A percentile compares a stretch with the other conserved stretches of the same genome.
Conservation (phyloP, 176 grass and related monocot genomes). For the Oryza meridionalis region DNA sequence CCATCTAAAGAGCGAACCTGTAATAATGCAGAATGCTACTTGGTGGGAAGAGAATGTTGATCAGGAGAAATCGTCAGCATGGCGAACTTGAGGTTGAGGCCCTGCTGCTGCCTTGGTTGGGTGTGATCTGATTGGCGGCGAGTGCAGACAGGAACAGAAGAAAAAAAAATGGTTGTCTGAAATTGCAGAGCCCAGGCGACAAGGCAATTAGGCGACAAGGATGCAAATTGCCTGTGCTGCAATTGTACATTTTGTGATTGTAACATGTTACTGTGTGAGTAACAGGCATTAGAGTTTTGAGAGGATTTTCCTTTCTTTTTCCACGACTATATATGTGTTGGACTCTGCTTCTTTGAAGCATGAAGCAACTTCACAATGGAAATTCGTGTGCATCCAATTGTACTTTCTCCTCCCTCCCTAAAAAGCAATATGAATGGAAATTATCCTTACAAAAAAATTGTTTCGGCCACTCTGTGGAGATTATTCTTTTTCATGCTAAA, state of each 20-base stretch:
- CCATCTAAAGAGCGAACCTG: neutral
- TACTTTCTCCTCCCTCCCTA: too few relatives aligned
- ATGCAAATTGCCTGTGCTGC: neutral
- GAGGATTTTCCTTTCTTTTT: neutral
- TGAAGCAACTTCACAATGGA: neutral
- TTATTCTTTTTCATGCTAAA: too few relatives aligned
- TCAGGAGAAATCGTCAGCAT: constrained; percentile 76
- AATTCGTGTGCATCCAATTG: too few relatives aligned
- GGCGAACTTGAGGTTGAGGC: constrained; percentile 77
- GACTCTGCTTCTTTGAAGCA: neutral
- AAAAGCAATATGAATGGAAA: too few relatives aligned
- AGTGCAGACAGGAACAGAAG: neutral
- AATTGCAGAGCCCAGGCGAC: neutral
- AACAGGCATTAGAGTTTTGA: neutral
- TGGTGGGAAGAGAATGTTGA: constrained; percentile 97
- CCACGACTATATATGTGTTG: neutral
- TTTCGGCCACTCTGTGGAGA: too few relatives aligned
- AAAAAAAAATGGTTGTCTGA: neutral
- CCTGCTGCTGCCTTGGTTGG: neutral
- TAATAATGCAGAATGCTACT: constrained; percentile 81
- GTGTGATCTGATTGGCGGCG: neutral
- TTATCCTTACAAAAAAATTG: too few relatives aligned
- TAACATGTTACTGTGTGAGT: neutral
- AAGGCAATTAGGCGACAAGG: neutral
- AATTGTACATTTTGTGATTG: neutral